Base-by-base conservation (phyloP, 2,329 filamentous ascomycete genomes). In the Paracorniculantispora psalliotae region DNA sequence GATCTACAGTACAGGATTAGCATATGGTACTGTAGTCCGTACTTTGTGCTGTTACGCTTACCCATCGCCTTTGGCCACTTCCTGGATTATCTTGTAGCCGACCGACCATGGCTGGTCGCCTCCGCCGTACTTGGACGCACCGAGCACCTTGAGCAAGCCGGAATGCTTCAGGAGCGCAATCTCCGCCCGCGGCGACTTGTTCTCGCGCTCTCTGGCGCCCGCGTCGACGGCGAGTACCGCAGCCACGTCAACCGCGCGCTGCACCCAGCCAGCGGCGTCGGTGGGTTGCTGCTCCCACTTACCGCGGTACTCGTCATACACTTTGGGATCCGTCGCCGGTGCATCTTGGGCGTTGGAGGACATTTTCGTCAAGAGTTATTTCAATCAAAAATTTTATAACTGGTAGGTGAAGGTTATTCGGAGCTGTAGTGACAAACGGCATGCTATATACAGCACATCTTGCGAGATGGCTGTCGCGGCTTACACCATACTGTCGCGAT, bases 21-120 rank as follows among this genome's bases (percentile, higher is more conserved):
- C 10, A 48, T 23, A 3, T 51, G 41, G 4, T 50, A 43, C 7
- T 12, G 17, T 30, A 9, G n/a, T n/a, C n/a, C n/a, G n/a, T 13
- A 3, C 1, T 0, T 13, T 10, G 19, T 10, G 2, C 4, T 39
- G 7, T 1, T 2, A 19, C 8, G 59, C 66, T 61, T 44, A 84
- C 76, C 85, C 85, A 68, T 89, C 85, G 0, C 77, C 81, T 65
- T 85, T 85, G 1, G 86, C 83, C 6, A 88, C 81, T 60, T 87
- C 83, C 0, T 85, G 76, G 28, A 88, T 85, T 0, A 73, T 75
- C 65, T 81, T 81, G 64, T 85, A 87, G 0, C 75, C 85, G 1
- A 84, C 75, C 25, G 68, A 74, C 74, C 75, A 77, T 0, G 75
- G 71, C 63, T 77, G 73, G 10, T 67, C 74, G 19, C 76, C 76